Evolutionary conservation across 2,329 filamentous ascomycete species (phyloP).

Genomic region (Neocucurbitaria cava): DNA sequence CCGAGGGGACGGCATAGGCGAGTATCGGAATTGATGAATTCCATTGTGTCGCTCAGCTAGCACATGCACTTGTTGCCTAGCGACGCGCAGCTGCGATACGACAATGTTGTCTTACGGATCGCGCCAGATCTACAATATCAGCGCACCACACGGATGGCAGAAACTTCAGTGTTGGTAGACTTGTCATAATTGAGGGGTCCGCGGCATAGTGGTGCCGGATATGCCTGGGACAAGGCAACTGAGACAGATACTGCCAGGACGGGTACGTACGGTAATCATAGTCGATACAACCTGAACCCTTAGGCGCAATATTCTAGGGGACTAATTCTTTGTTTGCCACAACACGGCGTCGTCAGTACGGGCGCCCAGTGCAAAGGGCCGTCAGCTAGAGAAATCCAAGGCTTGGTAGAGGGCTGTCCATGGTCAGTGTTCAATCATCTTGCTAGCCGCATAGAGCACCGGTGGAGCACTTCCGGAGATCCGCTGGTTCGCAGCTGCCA

Average conservation of each 20-base stretch:
- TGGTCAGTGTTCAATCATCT: neutral
- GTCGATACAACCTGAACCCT: neutral
- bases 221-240: conserved; percentile 23
- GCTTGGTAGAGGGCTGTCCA: conserved; percentile 11
- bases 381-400: conserved; percentile 12
- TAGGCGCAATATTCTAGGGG: neutral
- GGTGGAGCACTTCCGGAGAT: conserved; percentile 15
- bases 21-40: neutral
- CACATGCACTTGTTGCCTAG: conserved; percentile 7
- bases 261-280: neutral
- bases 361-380: conserved; percentile 3
- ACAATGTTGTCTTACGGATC: conserved; percentile 4
- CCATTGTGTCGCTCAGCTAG: neutral
- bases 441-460: conserved; percentile 23
- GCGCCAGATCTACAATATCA: conserved; percentile 10
- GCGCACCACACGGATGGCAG: conserved; percentile 12
- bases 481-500: conserved; percentile 26
- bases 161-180: neutral
- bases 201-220: neutral
- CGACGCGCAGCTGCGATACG: conserved; percentile 8
- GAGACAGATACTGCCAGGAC: conserved; percentile 15
- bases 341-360: conserved; percentile 11
- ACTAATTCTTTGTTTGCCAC: conserved; percentile 5
- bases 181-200: neutral
- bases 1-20: neutral